Base-by-base conservation (phyloP, 768 basidiomycete genomes). In the Trametes maxima region DNA sequence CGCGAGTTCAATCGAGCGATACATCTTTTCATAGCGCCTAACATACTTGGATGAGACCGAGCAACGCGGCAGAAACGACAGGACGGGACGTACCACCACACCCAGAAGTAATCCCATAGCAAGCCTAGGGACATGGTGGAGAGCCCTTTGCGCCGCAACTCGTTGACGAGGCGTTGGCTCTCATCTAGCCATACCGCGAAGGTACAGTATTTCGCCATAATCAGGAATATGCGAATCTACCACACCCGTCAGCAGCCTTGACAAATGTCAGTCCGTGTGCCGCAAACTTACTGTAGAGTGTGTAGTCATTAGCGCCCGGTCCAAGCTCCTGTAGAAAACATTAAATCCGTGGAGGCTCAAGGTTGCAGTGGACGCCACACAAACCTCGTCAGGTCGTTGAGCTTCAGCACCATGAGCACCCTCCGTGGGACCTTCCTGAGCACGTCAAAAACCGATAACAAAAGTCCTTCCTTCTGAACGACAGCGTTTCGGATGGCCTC, bases 191-290 rank as follows among this genome's bases (percentile, higher is more conserved):
- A 93, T 3, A 92, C 86, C 8, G 92, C 89, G 12, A 78, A 79
- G 52, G 86, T 80, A 71, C 95, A 97, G 74, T 92, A 96, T 69
- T 91, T 89, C 7, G 94, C 95, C 16, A 90, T 90, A 59, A 98
- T 89, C 35, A 98, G 71, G 73, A 98, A 98, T 70, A 98, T 86
- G 19, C 96, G 89, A 59, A 87, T 80, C 82, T 92, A 48, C 16
- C 1, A 5, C 4, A 39, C 21, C 35, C 17, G 35, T 40, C 57
- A 37, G 42, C 62, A 45, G 7, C 46, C 25, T 43, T 19, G 52
- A 19, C 10, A 10, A 6, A 6, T 21, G 6, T 16, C 14, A 36
- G 2, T 22, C n/a, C 28, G 28, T 33, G 28, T 33, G 28, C 28
- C 12, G 43, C 49, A 12, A 12, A 67, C 79, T 50, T 67, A 87